Percentiles rank a stretch among this genome's conserved stretches.
phyloP scores from a whole-genome alignment of 805 yeast genomes.

The Monosporozyma aerobia region DNA sequence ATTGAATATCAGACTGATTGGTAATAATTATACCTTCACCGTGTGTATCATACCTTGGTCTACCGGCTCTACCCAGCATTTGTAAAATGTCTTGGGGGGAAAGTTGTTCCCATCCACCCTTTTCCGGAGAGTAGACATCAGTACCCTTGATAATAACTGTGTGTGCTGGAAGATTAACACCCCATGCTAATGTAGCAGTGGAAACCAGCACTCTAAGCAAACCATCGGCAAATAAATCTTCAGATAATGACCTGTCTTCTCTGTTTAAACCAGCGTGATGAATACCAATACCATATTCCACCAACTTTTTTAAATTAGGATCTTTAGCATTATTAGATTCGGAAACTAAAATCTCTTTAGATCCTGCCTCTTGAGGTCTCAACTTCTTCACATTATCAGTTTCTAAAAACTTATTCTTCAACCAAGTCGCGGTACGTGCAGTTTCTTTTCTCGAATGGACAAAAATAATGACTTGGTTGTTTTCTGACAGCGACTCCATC shows the following conservation, averaged over 20 bases:
- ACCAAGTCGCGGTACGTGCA: constrained; percentile 66
- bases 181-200: constrained; percentile 95
- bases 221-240: constrained; percentile 83
- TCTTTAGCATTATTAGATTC: constrained; percentile 54
- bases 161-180: constrained; percentile 92
- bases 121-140: constrained; percentile 84
- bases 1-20: constrained; percentile 73
- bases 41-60: constrained; percentile 85
- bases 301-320: constrained; percentile 45
- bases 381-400: constrained; percentile 40
- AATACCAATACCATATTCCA: constrained; percentile 71
- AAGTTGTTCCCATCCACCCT: constrained; percentile 82
- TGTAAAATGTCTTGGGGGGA: constrained; percentile 92
- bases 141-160: constrained; percentile 92
- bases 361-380: constrained; percentile 42
- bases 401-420: constrained; percentile 52
- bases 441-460: constrained; percentile 95
- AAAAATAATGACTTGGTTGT: constrained; percentile 77
- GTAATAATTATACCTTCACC: constrained; percentile 95
- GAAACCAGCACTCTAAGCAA: constrained; percentile 75
- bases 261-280: constrained; percentile 86
- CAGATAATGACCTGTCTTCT: constrained; percentile 66
- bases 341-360: constrained; percentile 49
- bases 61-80: constrained; percentile 97
- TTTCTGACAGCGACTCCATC: constrained; percentile 48